Percentiles rank a stretch among this genome's conserved stretches.
Conservation (phyloP, 2,329 filamentous ascomycete genomes). For the Xylariaceae sp. region DNA sequence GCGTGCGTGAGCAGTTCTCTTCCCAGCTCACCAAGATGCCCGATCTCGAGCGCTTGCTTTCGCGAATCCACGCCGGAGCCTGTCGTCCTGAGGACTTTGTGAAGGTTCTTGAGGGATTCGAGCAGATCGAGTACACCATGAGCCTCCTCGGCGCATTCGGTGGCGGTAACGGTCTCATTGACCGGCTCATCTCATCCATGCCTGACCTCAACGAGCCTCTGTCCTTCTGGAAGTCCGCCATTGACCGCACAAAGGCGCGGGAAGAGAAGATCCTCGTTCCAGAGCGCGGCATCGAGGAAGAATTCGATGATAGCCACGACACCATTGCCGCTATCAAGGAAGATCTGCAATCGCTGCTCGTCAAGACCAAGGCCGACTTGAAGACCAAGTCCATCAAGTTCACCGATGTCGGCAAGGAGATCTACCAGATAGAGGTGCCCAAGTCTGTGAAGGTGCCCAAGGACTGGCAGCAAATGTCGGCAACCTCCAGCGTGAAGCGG, state of each 20-base stretch:
- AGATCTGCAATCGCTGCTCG: conserved; percentile 66
- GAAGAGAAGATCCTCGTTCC: conserved; percentile 80
- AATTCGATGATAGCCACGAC: conserved; percentile 81
- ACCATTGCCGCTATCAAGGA: conserved; percentile 69
- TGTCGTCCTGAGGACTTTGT: conserved; percentile 91
- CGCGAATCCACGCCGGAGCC: conserved; percentile 85
- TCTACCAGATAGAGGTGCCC: conserved; percentile 91
- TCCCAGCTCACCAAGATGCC: conserved; percentile 86
- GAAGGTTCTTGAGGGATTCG: conserved; percentile 88
- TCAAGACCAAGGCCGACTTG: conserved; percentile 65
- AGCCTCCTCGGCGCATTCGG: conserved; percentile 67
- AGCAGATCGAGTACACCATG: conserved; percentile 96
- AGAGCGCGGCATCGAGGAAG: conserved; percentile 78
- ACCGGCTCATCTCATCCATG: conserved; percentile 78
- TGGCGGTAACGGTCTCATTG: conserved; percentile 76
- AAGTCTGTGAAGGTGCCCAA: conserved; percentile 80
- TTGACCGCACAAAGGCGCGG: conserved; percentile 74
- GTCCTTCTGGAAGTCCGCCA: conserved; percentile 84
- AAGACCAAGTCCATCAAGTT: conserved; percentile 69
- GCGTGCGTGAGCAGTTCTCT: conserved; percentile 79
- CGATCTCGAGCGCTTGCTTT: conserved; percentile 89
- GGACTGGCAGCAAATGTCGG: conserved; percentile 93
- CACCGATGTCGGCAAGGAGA: conserved; percentile 88
- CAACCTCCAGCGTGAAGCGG: conserved; percentile 81
- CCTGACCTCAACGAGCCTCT: conserved; percentile 72